Evolutionary conservation across 106 monocot genomes (phyloP), one percentile per base, ranked within the genome.

Genomic region (Allium cepa): DNA sequence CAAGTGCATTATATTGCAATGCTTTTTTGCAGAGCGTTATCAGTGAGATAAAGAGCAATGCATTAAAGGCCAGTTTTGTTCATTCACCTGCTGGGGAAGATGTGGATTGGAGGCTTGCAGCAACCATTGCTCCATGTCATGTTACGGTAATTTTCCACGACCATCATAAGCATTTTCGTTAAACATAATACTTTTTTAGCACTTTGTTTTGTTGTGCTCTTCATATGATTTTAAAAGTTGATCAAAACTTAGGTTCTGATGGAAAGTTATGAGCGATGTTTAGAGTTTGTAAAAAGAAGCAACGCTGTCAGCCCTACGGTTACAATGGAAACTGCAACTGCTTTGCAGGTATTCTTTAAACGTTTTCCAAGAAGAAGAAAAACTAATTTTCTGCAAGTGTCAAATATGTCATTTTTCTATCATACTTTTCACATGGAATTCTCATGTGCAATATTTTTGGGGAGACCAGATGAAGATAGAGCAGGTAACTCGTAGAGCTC

Each of bases 111-210:
- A 77, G 82, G 11, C 92, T 97, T 53, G 74, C 80, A 48, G 97
- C 97, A 61, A 87, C 75, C n/a, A 92, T 92, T 77, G 79, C 97
- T 77, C 97, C 92, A 56, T 97, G 97, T 51, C 92, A 97, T 97
- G 97, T 84, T 45, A 97, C 89, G 79, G 97, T 97, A 85, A 4
- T 46, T 61, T 0, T 67, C 0, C 3, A 9, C 17, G 22, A 26
- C 8, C 17, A 26, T 60, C 28, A 26, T 60, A 47, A 12, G 8
- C 12, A 8, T 48, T 2, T 17, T 64, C 11, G 12, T 46, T 5
- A 36, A 36, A 36, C 36, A 36, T 36, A 18, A 47, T 46, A 15
- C 16, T 47, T 46, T 63, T 36, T 15, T 63, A 26, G 46, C 3
- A 63, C 16, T 55, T 1, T 5, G 8, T 17, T 3, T 18, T 46